A percentile compares a stretch with the other conserved stretches of the same genome.
Evolutionary conservation across 331 rosid species (phyloP).

Genomic region (Quercus phellos): DNA sequence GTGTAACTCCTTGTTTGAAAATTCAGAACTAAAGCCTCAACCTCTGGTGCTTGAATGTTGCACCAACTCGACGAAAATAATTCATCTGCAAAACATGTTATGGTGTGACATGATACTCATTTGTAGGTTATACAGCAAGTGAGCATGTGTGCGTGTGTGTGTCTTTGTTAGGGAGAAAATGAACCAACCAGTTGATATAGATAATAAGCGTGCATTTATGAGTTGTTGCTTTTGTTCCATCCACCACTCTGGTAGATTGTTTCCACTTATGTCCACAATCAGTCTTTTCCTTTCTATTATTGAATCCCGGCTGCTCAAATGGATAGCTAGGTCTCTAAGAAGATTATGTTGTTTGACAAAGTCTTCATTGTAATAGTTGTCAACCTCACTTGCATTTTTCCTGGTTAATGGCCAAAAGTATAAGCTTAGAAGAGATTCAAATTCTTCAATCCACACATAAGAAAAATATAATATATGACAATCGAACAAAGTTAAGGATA

Average conservation of each 20-base stretch:
- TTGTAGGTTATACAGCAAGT: neutral
- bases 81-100: conserved; percentile 22
- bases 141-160: too few species aligned
- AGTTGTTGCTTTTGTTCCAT: conserved; percentile 17
- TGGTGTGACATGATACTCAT: too few species aligned
- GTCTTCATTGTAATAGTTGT: conserved; percentile 37
- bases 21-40: conserved; percentile 29
- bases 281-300: conserved; percentile 35
- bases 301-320: conserved; percentile 23
- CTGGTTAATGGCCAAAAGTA: conserved; percentile 23
- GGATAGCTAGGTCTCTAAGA: conserved; percentile 58
- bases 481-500: too few species aligned
- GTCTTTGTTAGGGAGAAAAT: neutral
- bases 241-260: conserved; percentile 53
- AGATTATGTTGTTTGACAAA: conserved; percentile 43
- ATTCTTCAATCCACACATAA: neutral
- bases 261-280: conserved; percentile 34
- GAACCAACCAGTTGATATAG: conserved; percentile 55
- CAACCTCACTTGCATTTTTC: conserved; percentile 20
- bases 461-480: too few species aligned
- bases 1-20: conserved; percentile 17
- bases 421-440: neutral
- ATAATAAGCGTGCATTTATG: conserved; percentile 35
- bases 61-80: conserved; percentile 20
- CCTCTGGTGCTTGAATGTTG: conserved; percentile 22